Percentiles rank a stretch among this genome's conserved stretches.
Conservation (phyloP, 2,329 filamentous ascomycete genomes). For the Xylaria sp. region DNA sequence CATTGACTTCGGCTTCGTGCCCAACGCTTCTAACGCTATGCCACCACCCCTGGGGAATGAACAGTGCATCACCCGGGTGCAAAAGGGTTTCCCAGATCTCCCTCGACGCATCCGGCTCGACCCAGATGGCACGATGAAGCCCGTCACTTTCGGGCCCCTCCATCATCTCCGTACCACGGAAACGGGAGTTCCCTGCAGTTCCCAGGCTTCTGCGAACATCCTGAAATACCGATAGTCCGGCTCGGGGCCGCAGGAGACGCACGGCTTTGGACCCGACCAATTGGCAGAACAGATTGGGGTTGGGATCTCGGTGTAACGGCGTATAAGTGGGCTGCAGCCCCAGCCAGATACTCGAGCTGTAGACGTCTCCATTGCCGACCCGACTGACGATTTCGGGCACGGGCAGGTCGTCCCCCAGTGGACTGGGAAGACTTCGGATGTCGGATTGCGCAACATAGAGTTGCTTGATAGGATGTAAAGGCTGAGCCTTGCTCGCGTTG, state of each 20-base stretch:
- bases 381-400: slow-evolving; percentile 71
- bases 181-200: slow-evolving; percentile 55
- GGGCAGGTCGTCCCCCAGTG: slow-evolving; percentile 73
- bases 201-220: slow-evolving; percentile 58
- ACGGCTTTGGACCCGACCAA: slow-evolving; percentile 78
- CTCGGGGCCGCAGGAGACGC: slow-evolving; percentile 73
- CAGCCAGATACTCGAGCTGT: slow-evolving; percentile 88
- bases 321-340: slow-evolving; percentile 89
- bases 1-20: slow-evolving; percentile 51
- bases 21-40: slow-evolving; percentile 79
- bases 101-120: slow-evolving; percentile 44
- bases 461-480: slow-evolving; percentile 45
- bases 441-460: slow-evolving; percentile 90
- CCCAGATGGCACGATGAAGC: slow-evolving; percentile 79
- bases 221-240: slow-evolving; percentile 73
- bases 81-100: slow-evolving; percentile 66
- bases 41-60: slow-evolving; percentile 88
- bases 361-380: slow-evolving; percentile 83
- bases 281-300: slow-evolving; percentile 92
- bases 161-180: slow-evolving; percentile 94
- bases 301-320: slow-evolving; percentile 90
- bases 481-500: slow-evolving; percentile 50
- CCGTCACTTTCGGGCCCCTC: slow-evolving; percentile 74
- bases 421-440: slow-evolving; percentile 72
- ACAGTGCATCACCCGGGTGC: slow-evolving; percentile 74